Base-by-base conservation (phyloP, 108 stramenopile species). In the Conticribra guillardii region DNA sequence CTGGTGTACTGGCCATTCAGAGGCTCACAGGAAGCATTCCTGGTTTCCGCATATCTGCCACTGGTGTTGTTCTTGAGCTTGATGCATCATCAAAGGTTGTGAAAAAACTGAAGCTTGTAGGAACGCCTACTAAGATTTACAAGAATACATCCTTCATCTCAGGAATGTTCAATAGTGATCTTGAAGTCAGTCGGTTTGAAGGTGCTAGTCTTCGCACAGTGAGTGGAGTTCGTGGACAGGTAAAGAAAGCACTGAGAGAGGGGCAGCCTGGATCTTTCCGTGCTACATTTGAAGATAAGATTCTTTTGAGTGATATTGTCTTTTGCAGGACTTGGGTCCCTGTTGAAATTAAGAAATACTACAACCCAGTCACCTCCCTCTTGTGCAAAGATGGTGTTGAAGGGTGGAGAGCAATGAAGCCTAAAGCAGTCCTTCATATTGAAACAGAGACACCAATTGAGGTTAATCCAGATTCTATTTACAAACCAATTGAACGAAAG, bases 251-350 rank as follows among this genome's bases (percentile, higher is more conserved):
- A 8, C 60, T 95, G 31, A 79, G 89, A 53, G 92, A 97, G 71
- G 92, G 93, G 3, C 89, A 91, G 50, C 91, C 90, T 1, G 95
- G 93, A 60, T 82, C 90, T 19, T 98, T 98, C 82, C 92, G 99
- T 56, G 98, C 97, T 0, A 98, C 97, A 0, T 99, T 99, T 64
- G 99, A 99, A 83, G 99, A 99, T 74, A 98, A 99, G 85, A 97
- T 99, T 70, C 69, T 98, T 11, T 67, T 93, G 75, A 92, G 92
- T 46, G 99, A 99, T 64, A 96, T 99, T 51, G 92, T 99, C 2
- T 92, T 99, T 71, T 97, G 97, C 72, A 87, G 97, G 17, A 91
- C 96, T 0, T 99, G 99, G 99, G 97, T 98, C 76, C 98, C 98
- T 3, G 97, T 99, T 0, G 89, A 93, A 54, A 81, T 90, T 47